Percentiles rank a stretch among this genome's conserved stretches.
These are phyloP conservation scores for Puccinia novopanici DNA, from an alignment of 1,284 basidiomycete species.

Conservation along the genomic window DNA sequence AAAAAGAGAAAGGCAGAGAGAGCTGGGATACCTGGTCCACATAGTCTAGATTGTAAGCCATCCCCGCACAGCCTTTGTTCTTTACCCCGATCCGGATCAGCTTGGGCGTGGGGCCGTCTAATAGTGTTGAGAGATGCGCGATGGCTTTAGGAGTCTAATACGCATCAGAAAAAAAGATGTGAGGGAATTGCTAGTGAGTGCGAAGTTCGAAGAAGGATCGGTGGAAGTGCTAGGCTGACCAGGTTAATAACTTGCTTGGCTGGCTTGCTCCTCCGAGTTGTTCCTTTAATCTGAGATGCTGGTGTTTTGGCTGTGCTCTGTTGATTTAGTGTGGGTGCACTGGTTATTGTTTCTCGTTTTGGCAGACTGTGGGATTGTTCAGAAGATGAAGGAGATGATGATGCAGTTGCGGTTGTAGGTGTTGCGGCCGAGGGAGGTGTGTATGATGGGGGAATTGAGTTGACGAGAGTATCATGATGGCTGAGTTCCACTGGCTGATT, in stretches of 20 bases:
- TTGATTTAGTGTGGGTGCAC: not conserved
- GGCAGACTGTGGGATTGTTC: not conserved
- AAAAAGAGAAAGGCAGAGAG: not conserved
- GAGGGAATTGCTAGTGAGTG: no score
- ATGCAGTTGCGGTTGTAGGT: not conserved
- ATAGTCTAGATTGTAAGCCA: slow-evolving; percentile 96
- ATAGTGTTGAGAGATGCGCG: slow-evolving; percentile 68
- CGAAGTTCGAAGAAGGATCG: not conserved
- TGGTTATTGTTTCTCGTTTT: not conserved
- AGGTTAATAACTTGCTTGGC: slow-evolving; percentile 47
- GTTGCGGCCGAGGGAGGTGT: not conserved
- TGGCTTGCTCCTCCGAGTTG: not conserved
- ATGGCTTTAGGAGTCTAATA: slow-evolving; percentile 79
- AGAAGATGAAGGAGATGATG: not conserved
- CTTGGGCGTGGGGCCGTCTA: slow-evolving; percentile 79
- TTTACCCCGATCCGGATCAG: slow-evolving; percentile 91
- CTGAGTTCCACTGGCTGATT: not conserved
- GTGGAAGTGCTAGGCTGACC: slow-evolving; percentile 7
- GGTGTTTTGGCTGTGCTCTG: not conserved
- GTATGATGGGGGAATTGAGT: not conserved
- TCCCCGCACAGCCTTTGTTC: slow-evolving; percentile 98
- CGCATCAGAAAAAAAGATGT: slow-evolving; percentile 17
- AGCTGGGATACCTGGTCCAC: slow-evolving; percentile 66
- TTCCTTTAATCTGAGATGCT: not conserved
- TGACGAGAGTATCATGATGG: not conserved